Evolutionary conservation across 345 rosid species (phyloP), one percentile per base, ranked within the genome.

Genomic region (Populus pruinosa): DNA sequence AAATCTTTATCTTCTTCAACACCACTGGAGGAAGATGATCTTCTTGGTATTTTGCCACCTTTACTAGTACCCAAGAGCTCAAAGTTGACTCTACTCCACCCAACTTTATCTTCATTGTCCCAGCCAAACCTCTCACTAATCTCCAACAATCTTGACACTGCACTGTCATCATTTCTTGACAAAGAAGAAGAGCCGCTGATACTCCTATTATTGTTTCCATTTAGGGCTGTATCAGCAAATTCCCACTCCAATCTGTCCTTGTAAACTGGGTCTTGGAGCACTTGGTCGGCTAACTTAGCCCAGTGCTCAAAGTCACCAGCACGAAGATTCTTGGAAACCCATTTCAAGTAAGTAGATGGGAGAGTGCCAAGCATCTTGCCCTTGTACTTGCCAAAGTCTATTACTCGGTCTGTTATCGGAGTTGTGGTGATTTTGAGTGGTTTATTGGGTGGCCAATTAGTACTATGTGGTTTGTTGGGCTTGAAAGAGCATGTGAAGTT

Each of bases 331-430:
- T 86, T 82, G 21, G 93, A 87, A 38, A 94, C 87, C 98, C 97
- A 93, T 82, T 81, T 87, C 74, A 94, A 92, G 82, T 92, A 92
- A 47, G 73, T 77, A 2, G 96, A 89, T 9, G 98, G 98, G 21
- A 94, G 82, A 36, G 91, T 65, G 18, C 98, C 98, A 5, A 94
- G 88, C 96, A 91, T 89, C 76, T 86, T 89, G 76, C 98, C 97
- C 50, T 86, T 92, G 89, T 94, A 77, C 67, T 84, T 92, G 47
- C 98, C 96, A 23, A 94, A 92, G 67, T 90, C 93, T 21, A 94
- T 87, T 77, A 88, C 77, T 35, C 83, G 77, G 85, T 92, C 97
- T 73, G 87, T 86, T 31, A 92, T 87, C 44, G 87, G 86, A 21
- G 76, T 80, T 70, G 85, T 56, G 23, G 81, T 55, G 3, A 5